Evolutionary conservation across 2,329 filamentous ascomycete genomes (phyloP).

Genomic region (Rutstroemia sp.): DNA sequence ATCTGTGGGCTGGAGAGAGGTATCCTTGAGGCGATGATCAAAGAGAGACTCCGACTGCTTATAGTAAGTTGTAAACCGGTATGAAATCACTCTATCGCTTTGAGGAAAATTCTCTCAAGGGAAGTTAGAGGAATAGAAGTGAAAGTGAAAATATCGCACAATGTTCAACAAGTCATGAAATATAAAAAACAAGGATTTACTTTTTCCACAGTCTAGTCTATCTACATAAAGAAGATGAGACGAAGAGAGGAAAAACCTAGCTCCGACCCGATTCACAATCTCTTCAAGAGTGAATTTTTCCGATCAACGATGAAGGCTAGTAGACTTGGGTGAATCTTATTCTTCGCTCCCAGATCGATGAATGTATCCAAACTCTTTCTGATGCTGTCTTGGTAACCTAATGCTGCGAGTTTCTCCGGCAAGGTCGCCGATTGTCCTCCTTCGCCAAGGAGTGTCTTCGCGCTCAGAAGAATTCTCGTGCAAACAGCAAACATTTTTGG

Average conservation of each 20-base stretch:
- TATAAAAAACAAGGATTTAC: no score
- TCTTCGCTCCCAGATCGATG: neutral
- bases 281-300: neutral
- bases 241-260: neutral
- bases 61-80: no score
- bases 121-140: no score
- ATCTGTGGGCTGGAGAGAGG: no score
- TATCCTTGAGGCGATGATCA: no score
- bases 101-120: no score
- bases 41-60: no score
- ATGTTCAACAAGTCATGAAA: no score
- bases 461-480: slow-evolving; percentile 34
- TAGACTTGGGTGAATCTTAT: slow-evolving; percentile 4
- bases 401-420: neutral
- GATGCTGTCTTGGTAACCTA: neutral
- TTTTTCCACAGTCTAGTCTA: no score
- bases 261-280: neutral
- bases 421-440: neutral
- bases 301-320: neutral
- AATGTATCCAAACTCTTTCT: neutral
- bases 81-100: no score
- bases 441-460: slow-evolving; percentile 10
- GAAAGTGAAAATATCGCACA: no score
- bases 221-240: neutral
- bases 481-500: slow-evolving; percentile 59